Evolutionary conservation across 1,139 yeast species (phyloP).

Genomic region (Geotrichum fermentans): DNA sequence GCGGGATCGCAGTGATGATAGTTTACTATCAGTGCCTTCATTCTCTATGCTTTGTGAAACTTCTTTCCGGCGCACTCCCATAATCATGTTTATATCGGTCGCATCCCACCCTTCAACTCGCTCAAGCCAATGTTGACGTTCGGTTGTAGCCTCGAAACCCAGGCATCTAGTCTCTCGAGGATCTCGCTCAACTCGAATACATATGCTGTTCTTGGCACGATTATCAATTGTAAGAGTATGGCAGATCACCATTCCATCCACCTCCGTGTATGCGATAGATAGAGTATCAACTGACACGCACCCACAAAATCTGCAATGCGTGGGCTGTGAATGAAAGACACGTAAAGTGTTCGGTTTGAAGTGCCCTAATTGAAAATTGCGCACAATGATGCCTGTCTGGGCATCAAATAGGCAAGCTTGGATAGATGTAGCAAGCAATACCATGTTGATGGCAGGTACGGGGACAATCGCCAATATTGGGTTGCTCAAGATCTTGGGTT

Average conservation of each 20-base stretch:
- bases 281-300: slow-evolving; percentile 73
- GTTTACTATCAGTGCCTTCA: not conserved
- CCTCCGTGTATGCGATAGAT: slow-evolving; percentile 63
- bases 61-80: slow-evolving; percentile 56
- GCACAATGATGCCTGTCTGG: slow-evolving; percentile 63
- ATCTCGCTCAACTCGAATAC: slow-evolving; percentile 86
- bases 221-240: slow-evolving; percentile 72
- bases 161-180: slow-evolving; percentile 84
- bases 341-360: slow-evolving; percentile 57
- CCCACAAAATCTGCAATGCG: slow-evolving; percentile 87
- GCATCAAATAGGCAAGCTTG: slow-evolving; percentile 54
- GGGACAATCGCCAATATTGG: slow-evolving; percentile 26
- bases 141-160: slow-evolving; percentile 72
- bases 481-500: slow-evolving; percentile 17
- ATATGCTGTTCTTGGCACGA: slow-evolving; percentile 71
- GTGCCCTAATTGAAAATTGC: slow-evolving; percentile 53
- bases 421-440: slow-evolving; percentile 27
- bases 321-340: slow-evolving; percentile 77
- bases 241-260: slow-evolving; percentile 51
- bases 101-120: slow-evolving; percentile 71
- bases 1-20: not conserved
- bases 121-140: slow-evolving; percentile 62
- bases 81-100: slow-evolving; percentile 68
- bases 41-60: not conserved
- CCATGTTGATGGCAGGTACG: slow-evolving; percentile 33